phyloP scores from a whole-genome alignment of 257 asterid genomes.

The Marsdenia floribunda region DNA sequence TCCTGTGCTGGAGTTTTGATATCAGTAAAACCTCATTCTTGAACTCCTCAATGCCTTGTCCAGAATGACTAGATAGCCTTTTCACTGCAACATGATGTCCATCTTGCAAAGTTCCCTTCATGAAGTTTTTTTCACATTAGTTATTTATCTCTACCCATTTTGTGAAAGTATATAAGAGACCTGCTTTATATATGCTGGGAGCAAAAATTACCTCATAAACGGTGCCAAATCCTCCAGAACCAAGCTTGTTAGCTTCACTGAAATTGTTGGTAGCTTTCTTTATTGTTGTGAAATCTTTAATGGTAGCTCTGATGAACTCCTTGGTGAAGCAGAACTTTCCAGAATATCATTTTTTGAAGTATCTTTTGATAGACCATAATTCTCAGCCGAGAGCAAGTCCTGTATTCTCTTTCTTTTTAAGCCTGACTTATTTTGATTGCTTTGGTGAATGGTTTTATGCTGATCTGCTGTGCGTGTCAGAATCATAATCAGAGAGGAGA shows the following conservation, averaged over 20 bases:
- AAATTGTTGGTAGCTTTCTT: slow-evolving; percentile 22
- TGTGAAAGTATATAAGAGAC: too few relatives aligned
- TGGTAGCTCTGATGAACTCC: slow-evolving; percentile 20
- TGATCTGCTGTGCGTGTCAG: background rate
- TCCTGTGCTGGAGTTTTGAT: slow-evolving; percentile 31
- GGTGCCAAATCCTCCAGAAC: slow-evolving; percentile 30
- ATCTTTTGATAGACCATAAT: background rate
- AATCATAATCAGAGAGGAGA: background rate
- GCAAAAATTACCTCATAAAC: slow-evolving; percentile 27
- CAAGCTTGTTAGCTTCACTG: slow-evolving; percentile 27
- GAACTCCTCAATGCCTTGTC: slow-evolving; percentile 27
- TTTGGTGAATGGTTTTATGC: background rate
- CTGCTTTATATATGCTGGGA: background rate
- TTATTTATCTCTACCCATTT: background rate
- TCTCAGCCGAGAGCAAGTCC: background rate
- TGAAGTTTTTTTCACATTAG: background rate
- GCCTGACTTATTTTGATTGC: background rate
- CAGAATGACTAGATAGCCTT: slow-evolving; percentile 18
- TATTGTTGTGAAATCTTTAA: slow-evolving; percentile 18
- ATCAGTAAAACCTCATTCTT: slow-evolving; percentile 27
- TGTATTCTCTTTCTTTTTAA: background rate
- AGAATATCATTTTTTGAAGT: slow-evolving; percentile 4
- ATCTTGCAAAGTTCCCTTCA: slow-evolving; percentile 5
- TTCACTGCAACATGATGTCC: slow-evolving; percentile 15
- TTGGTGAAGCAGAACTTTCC: slow-evolving; percentile 3